Evolutionary conservation across 73 alveolate species (phyloP), one percentile per base, ranked within the genome.

Genomic region (Stentor roeselii): DNA sequence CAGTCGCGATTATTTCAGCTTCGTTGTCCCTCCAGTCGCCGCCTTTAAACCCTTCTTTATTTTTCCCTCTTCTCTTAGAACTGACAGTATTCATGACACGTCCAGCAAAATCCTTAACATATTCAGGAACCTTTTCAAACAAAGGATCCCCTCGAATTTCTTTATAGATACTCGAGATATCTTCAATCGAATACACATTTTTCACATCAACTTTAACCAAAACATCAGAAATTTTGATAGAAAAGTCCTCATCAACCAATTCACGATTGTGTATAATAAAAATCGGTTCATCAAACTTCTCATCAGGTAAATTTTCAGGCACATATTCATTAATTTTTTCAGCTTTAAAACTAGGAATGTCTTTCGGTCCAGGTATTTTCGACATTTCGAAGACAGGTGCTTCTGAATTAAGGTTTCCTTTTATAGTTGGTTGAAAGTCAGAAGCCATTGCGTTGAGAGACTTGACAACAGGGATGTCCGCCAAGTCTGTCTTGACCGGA

Each of bases 1-100:
- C 50, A 14, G 37, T 30, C 2, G 50, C 34, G 37, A 67, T 3
- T 21, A 2, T 67, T 67, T 67, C 41, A 1, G 41, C 80, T 2
- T 67, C 80, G n/a, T 34, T 67, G 21, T 67, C 80, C 37, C 80
- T n/a, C 80, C 80, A 67, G 27, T 67, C 80, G 1, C 34, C 21
- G 11, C 34, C 34, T 32, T 67, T 67, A 67, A 21, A 34, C 15
- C 37, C 41, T 27, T 67, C 41, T 40, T 32, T 67, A 1, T n/a
- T 67, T 21, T 67, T 67, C 27, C 37, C 80, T 31, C 74, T 58
- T 30, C 37, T n/a, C 2, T 2, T 67, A 2, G 2, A 27, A 36
- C 41, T 14, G 21, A 11, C 6, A 50, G 67, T 50, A 15, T 30
- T 67, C 11, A 67, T 21, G 2, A 34, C 37, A 14, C 37, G 21